Conservation (phyloP, 2,329 filamentous ascomycete species). For the Exserohilum rostratum region DNA sequence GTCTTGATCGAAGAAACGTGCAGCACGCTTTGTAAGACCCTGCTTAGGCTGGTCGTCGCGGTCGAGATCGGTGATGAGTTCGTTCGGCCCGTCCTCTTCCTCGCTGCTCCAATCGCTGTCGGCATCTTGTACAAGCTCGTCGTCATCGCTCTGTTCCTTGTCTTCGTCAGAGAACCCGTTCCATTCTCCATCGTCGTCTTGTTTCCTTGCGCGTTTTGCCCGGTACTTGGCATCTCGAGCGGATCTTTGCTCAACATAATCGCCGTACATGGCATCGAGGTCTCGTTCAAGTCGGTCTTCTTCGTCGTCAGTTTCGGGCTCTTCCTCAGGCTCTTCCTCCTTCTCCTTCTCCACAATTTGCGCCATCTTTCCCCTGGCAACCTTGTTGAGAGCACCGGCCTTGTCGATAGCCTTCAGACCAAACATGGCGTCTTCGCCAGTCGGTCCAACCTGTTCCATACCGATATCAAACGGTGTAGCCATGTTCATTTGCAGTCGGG, state of each 20-base stretch:
- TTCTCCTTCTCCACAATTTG: constrained; percentile 62
- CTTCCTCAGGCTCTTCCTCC: constrained; percentile 53
- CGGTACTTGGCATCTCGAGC: constrained; percentile 84
- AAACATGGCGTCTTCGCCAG: constrained; percentile 85
- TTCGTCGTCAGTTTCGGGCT: constrained; percentile 72
- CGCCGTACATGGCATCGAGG: constrained; percentile 84
- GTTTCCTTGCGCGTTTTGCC: constrained; percentile 84
- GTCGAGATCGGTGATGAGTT: constrained; percentile 68
- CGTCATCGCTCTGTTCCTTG: constrained; percentile 64
- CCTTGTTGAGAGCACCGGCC: constrained; percentile 69
- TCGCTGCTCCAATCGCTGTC: constrained; percentile 69
- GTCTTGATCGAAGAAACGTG: constrained; percentile 91
- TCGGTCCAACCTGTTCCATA: constrained; percentile 80
- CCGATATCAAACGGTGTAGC: constrained; percentile 94
- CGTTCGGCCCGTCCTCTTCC: constrained; percentile 58
- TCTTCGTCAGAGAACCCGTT: constrained; percentile 77
- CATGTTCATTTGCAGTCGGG: constrained; percentile 99
- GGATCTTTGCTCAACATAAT: constrained; percentile 80
- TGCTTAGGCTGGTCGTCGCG: constrained; percentile 56
- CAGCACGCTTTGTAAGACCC: constrained; percentile 81
- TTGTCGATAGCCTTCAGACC: constrained; percentile 81
- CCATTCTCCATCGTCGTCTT: constrained; percentile 79
- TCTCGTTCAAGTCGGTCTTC: constrained; percentile 83
- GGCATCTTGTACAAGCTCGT: constrained; percentile 63
- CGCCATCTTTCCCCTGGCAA: constrained; percentile 80